Percentiles rank a stretch among this genome's conserved stretches.
Conservation (phyloP, 306 rosid species). For the Dalbergia oliveri region DNA sequence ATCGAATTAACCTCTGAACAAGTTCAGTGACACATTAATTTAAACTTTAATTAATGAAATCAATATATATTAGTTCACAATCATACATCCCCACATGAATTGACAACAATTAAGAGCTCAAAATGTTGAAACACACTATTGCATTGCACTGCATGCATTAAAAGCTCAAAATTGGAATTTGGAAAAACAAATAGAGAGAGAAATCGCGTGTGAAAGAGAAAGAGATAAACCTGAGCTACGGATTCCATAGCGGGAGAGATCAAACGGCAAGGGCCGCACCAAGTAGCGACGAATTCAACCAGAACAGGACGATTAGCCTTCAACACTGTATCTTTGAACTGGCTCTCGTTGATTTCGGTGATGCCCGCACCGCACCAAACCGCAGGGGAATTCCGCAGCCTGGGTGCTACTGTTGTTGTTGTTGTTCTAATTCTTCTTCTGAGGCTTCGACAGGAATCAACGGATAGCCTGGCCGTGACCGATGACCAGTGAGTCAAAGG, state of each 20-base stretch:
- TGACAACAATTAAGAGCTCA: neutral
- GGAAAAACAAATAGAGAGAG: neutral
- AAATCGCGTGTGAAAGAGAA: neutral
- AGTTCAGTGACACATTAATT: no score
- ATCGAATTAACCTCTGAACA: no score
- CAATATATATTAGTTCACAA: no score
- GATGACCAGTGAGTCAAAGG: conserved; percentile 28
- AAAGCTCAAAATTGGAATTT: neutral
- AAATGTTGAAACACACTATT: neutral
- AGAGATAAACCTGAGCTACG: conserved; percentile 67
- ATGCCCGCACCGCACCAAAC: conserved; percentile 58
- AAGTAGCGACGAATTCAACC: conserved; percentile 86
- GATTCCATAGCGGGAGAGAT: conserved; percentile 78
- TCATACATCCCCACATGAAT: no score
- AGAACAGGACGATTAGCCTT: conserved; percentile 80
- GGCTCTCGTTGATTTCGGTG: conserved; percentile 68
- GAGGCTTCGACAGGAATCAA: conserved; percentile 20
- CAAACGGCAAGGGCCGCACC: conserved; percentile 96
- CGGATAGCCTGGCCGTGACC: conserved; percentile 35
- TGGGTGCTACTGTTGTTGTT: neutral
- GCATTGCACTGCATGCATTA: conserved; percentile 1
- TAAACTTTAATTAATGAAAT: no score
- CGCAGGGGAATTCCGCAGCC: conserved; percentile 30
- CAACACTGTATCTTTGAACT: conserved; percentile 69
- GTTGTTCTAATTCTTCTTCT: conserved; percentile 1